phyloP scores from a whole-genome alignment of 2,329 filamentous ascomycete genomes.

The Fusarium subtropicale region DNA sequence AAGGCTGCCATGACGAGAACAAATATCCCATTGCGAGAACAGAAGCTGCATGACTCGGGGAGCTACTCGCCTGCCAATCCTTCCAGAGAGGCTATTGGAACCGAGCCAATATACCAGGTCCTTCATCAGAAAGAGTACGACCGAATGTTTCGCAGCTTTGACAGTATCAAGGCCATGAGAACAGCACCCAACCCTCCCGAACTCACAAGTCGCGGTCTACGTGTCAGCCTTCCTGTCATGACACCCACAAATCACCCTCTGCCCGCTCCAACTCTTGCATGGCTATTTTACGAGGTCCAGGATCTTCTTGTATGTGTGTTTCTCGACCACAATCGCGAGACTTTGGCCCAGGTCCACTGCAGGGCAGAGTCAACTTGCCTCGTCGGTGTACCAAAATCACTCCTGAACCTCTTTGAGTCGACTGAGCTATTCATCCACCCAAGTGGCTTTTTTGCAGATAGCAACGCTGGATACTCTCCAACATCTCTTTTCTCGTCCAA shows the following conservation, averaged over 20 bases:
- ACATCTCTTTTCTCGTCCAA: constrained; percentile 1
- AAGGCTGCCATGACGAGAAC: neutral
- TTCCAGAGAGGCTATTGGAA: neutral
- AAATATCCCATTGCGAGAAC: neutral
- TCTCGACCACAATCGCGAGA: constrained; percentile 4
- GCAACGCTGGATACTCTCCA: neutral
- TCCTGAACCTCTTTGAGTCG: constrained; percentile 1
- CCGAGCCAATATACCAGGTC: neutral
- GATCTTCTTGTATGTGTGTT: constrained; percentile 13
- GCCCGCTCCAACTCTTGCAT: neutral
- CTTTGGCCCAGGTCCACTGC: neutral
- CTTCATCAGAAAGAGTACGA: constrained; percentile 8
- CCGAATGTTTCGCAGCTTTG: constrained; percentile 10
- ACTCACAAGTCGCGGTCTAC: constrained; percentile 13
- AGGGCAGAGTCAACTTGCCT: constrained; percentile 6
- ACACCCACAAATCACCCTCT: neutral
- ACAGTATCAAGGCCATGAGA: constrained; percentile 8
- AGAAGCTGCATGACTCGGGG: neutral
- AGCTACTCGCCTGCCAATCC: neutral
- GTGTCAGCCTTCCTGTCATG: constrained; percentile 17
- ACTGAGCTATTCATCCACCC: constrained; percentile 9
- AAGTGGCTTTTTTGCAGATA: neutral
- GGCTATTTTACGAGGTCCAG: constrained; percentile 16
- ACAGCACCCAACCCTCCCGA: neutral
- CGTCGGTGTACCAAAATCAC: constrained; percentile 1